Evolutionary conservation across 768 basidiomycete genomes (phyloP).

Genomic region (Psilocybe cubensis): DNA sequence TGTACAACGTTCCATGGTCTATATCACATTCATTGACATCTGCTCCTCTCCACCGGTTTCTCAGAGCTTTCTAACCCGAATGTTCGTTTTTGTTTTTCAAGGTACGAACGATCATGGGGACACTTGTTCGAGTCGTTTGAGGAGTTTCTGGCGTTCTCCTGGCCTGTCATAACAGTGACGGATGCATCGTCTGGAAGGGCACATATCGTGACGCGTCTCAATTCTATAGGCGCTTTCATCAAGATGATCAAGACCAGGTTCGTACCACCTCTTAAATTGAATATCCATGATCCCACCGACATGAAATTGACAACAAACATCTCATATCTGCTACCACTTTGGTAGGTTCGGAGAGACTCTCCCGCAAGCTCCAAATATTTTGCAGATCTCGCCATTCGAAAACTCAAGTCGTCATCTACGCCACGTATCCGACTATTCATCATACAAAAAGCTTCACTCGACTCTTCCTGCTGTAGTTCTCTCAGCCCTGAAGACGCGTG

Average conservation of each 20-base stretch:
- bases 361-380: slow-evolving; percentile 72
- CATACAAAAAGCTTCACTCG: slow-evolving; percentile 71
- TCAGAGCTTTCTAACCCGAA: slow-evolving; percentile 3
- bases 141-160: slow-evolving; percentile 78
- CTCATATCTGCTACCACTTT: no score
- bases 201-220: slow-evolving; percentile 80
- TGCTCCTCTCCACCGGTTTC: neutral
- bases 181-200: slow-evolving; percentile 71
- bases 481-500: slow-evolving; percentile 64
- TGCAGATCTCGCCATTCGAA: slow-evolving; percentile 72
- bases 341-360: slow-evolving; percentile 76
- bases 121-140: slow-evolving; percentile 79
- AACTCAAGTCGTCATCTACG: slow-evolving; percentile 68
- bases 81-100: slow-evolving; percentile 25
- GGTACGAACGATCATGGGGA: slow-evolving; percentile 85
- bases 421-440: slow-evolving; percentile 64
- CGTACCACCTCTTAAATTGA: slow-evolving; percentile 5
- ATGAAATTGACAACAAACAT: neutral
- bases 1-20: slow-evolving; percentile 70
- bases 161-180: slow-evolving; percentile 82
- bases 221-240: slow-evolving; percentile 72
- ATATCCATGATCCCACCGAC: slow-evolving; percentile 5
- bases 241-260: slow-evolving; percentile 88
- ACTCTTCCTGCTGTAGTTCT: slow-evolving; percentile 74
- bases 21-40: slow-evolving; percentile 3